A percentile compares a stretch with the other conserved stretches of the same genome.
Evolutionary conservation across 2,329 filamentous ascomycete genomes (phyloP).

Genomic region (Neonectria magnoliae): DNA sequence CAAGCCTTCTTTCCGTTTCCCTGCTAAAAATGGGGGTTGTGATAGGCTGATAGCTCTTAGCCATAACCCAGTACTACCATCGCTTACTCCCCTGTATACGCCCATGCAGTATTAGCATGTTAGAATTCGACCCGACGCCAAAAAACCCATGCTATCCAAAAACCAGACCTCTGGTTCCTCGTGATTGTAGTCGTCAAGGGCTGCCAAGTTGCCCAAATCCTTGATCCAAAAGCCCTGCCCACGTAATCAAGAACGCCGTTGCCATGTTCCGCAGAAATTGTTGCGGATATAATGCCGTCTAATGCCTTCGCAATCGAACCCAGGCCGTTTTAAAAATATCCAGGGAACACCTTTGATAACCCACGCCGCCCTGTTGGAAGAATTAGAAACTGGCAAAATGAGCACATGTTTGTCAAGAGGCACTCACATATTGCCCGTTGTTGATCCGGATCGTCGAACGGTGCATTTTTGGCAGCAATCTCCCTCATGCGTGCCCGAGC

Average conservation of each 20-base stretch:
- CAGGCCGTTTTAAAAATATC: conserved; percentile 42
- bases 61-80: neutral
- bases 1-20: neutral
- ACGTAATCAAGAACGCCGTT: conserved; percentile 42
- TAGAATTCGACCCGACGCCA: conserved; percentile 5
- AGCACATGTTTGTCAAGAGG: neutral
- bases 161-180: conserved; percentile 14
- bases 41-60: neutral
- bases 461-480: conserved; percentile 54
- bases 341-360: conserved; percentile 56
- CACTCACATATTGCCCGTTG: conserved; percentile 53
- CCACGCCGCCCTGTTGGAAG: conserved; percentile 53
- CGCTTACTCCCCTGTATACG: neutral
- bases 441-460: conserved; percentile 55
- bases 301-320: conserved; percentile 21
- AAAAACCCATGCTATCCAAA: conserved; percentile 8
- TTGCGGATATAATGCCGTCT: conserved; percentile 29
- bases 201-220: conserved; percentile 19
- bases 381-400: conserved; percentile 26
- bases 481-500: conserved; percentile 56
- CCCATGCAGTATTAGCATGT: neutral
- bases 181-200: conserved; percentile 21
- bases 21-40: neutral
- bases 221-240: conserved; percentile 23
- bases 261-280: conserved; percentile 39